Evolutionary conservation across 805 yeast genomes (phyloP).

Genomic region (Saitoella complicata): DNA sequence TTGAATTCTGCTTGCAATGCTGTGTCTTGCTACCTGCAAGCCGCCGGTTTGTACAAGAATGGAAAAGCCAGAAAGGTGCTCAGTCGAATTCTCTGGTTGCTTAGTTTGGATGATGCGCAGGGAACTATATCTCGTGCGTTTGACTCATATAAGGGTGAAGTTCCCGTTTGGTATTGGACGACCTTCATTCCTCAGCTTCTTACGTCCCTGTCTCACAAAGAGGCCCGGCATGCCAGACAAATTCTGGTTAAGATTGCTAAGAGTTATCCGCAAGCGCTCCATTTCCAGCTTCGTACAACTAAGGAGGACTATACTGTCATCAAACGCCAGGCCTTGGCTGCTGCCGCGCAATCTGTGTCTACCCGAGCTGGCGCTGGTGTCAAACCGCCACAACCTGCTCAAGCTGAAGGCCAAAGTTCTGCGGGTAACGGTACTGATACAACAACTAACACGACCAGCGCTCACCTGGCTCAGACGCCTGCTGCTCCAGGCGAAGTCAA

Average conservation of each 20-base stretch:
- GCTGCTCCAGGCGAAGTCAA: constrained; percentile 9
- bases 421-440: too few relatives aligned
- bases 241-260: constrained; percentile 85
- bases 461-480: constrained; percentile 6
- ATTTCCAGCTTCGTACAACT: constrained; percentile 87
- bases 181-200: constrained; percentile 89
- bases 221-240: constrained; percentile 76
- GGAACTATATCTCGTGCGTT: constrained; percentile 76
- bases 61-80: constrained; percentile 76
- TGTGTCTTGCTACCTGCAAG: constrained; percentile 87
- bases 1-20: constrained; percentile 83
- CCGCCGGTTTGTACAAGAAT: constrained; percentile 89
- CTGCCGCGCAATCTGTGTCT: constrained; percentile 19
- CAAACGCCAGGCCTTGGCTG: constrained; percentile 55
- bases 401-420: constrained; percentile 13
- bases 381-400: constrained; percentile 3
- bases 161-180: constrained; percentile 99
- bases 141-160: constrained; percentile 84
- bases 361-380: constrained; percentile 4
- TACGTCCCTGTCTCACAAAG: constrained; percentile 77
- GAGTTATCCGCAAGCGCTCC: constrained; percentile 92
- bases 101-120: constrained; percentile 71
- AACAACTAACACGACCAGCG: too few relatives aligned
- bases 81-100: constrained; percentile 84
- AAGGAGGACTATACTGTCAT: constrained; percentile 83